phyloP scores from a whole-genome alignment of 164 flowering plant species.

The Umbilicus rupestris region DNA sequence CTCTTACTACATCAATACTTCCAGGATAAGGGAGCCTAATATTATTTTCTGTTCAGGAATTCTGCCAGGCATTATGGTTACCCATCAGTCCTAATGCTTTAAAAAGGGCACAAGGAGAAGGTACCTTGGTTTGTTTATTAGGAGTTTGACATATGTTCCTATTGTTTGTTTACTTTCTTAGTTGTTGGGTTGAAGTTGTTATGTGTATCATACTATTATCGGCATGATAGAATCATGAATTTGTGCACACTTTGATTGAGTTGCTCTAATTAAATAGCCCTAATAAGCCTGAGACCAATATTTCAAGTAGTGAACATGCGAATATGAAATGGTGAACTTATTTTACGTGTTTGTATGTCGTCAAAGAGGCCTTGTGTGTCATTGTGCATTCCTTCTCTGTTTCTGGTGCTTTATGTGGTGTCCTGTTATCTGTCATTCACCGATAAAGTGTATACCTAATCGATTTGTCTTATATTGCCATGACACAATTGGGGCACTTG shows the following conservation, averaged over 20 bases:
- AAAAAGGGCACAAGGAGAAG: slow-evolving; percentile 70
- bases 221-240: too few species aligned
- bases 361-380: too few species aligned
- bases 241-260: too few species aligned
- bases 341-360: too few species aligned
- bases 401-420: not conserved
- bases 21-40: slow-evolving; percentile 49
- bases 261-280: too few species aligned
- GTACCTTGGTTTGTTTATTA: slow-evolving; percentile 75
- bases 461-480: not conserved
- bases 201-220: not conserved
- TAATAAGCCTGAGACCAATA: too few species aligned
- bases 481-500: slow-evolving; percentile 21
- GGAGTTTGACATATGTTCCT: slow-evolving; percentile 10
- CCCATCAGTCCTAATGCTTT: slow-evolving; percentile 64
- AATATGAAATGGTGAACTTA: too few species aligned
- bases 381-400: not conserved
- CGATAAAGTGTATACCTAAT: not conserved
- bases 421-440: not conserved
- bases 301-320: too few species aligned
- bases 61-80: slow-evolving; percentile 58
- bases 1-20: not conserved
- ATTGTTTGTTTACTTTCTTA: not conserved
- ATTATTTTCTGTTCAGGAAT: slow-evolving; percentile 75
- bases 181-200: not conserved